These are phyloP conservation scores for Pythium graminicola DNA, from an alignment of 352 stramenopile species.

Conservation along the genomic window DNA sequence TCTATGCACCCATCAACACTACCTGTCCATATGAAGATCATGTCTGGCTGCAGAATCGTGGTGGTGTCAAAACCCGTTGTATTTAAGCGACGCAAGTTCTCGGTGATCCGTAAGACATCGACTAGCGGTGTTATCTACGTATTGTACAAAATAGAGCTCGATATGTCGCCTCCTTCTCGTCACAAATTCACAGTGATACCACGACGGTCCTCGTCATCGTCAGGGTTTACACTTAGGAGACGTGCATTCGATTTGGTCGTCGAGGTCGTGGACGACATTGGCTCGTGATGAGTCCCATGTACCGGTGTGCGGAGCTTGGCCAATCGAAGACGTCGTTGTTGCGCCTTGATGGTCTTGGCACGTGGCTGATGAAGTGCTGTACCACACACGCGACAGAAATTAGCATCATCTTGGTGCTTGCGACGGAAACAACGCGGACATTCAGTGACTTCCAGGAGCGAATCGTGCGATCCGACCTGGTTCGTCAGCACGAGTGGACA, in stretches of 20 bases:
- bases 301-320: conserved; percentile 47
- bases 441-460: conserved; percentile 52
- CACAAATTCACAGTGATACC: conserved; percentile 25
- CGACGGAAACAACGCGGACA: conserved; percentile 65
- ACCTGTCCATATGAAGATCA: conserved; percentile 3
- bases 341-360: conserved; percentile 53
- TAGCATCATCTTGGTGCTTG: conserved; percentile 69
- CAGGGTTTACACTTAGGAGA: conserved; percentile 33
- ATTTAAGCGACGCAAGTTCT: conserved; percentile 17
- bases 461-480: conserved; percentile 37
- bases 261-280: conserved; percentile 48
- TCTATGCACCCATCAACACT: not conserved
- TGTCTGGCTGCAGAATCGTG: conserved; percentile 16
- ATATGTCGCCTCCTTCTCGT: not conserved
- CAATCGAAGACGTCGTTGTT: conserved; percentile 48
- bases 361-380: conserved; percentile 50
- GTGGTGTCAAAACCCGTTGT: conserved; percentile 25
- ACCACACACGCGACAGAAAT: conserved; percentile 70
- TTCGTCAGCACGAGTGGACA: conserved; percentile 69
- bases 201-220: conserved; percentile 16
- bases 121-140: too few species aligned
- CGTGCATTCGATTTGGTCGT: conserved; percentile 50
- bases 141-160: conserved; percentile 25
- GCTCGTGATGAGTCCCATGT: conserved; percentile 21
- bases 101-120: too few species aligned